A percentile compares a stretch with the other conserved stretches of the same genome.
Evolutionary conservation across 2,329 filamentous ascomycete species (phyloP).

Genomic region (Trichoderma endophyticum): DNA sequence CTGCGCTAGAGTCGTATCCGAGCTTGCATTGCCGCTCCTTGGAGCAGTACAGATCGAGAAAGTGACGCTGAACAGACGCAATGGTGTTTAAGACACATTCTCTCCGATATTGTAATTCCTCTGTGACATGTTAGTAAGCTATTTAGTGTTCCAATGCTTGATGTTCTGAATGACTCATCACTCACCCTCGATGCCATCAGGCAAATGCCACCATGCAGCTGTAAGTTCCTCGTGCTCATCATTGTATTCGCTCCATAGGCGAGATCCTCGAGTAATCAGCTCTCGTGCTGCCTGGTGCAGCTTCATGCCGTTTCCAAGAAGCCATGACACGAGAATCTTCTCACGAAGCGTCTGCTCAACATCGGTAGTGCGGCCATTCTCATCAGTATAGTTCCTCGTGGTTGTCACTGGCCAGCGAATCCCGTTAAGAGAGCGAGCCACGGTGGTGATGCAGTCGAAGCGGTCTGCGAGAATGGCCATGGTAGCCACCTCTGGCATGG

Average conservation of each 20-base stretch:
- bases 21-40: conserved; percentile 67
- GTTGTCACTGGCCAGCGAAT: conserved; percentile 54
- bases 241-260: conserved; percentile 49
- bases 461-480: conserved; percentile 70
- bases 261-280: conserved; percentile 63
- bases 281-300: conserved; percentile 62
- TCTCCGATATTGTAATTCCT: conserved; percentile 64
- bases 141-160: neutral
- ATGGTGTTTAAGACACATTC: conserved; percentile 66
- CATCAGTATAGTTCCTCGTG: conserved; percentile 35
- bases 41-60: conserved; percentile 64
- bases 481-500: conserved; percentile 62
- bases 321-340: conserved; percentile 63
- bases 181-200: conserved; percentile 63
- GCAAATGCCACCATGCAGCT: conserved; percentile 70
- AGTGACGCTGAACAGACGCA: conserved; percentile 66
- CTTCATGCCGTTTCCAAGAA: conserved; percentile 60
- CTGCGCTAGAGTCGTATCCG: conserved; percentile 68
- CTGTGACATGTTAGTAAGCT: conserved; percentile 34
- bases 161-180: neutral
- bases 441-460: conserved; percentile 60
- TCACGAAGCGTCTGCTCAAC: conserved; percentile 66
- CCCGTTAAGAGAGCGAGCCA: conserved; percentile 52
- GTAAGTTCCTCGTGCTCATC: conserved; percentile 29
- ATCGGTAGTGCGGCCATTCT: conserved; percentile 40